Evolutionary conservation across 345 rosid species (phyloP).

Genomic region (Mercurialis annua): DNA sequence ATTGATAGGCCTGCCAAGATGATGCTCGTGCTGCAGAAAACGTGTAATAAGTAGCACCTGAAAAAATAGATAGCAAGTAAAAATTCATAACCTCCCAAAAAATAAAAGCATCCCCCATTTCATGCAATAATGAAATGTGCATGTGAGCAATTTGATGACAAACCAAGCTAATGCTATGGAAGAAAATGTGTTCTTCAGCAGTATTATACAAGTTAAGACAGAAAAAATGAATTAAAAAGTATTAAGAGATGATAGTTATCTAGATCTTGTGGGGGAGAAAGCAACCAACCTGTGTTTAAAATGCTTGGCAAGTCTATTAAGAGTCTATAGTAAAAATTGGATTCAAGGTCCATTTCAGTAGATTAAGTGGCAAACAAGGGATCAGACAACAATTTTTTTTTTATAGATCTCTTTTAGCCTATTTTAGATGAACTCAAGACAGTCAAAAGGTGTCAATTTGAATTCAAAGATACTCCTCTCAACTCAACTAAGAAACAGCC

Average conservation of each 20-base stretch:
- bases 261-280: background rate
- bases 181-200: background rate
- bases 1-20: constrained; percentile 77
- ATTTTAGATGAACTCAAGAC: too few relatives aligned
- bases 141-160: background rate
- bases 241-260: too few relatives aligned
- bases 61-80: constrained; percentile 14
- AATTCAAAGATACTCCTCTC: background rate
- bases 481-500: too few relatives aligned
- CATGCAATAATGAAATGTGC: background rate
- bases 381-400: background rate
- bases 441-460: background rate
- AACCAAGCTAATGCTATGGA: background rate
- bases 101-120: background rate
- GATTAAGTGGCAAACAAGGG: background rate
- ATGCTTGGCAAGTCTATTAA: too few relatives aligned
- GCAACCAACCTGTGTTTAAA: background rate
- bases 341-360: background rate
- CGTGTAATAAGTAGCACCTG: constrained; percentile 87
- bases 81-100: constrained; percentile 3
- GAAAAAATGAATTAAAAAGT: too few relatives aligned
- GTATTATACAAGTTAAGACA: background rate
- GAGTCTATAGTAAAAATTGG: background rate
- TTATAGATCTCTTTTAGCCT: background rate
- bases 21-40: constrained; percentile 95